Evolutionary conservation across 257 asterid species (phyloP).

Genomic region (Nicotiana obtusifolia): DNA sequence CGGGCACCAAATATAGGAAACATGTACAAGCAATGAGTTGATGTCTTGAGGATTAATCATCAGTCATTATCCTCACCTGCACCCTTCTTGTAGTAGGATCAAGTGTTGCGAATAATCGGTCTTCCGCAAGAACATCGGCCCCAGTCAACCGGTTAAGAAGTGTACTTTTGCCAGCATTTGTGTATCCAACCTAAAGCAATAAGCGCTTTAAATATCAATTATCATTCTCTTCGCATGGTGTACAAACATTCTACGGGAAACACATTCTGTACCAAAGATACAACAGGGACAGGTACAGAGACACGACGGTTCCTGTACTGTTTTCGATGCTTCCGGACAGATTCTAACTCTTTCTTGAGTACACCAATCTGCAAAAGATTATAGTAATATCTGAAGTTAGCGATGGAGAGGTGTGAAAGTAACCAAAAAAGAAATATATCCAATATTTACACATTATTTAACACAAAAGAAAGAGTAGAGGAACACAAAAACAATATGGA

Average conservation of each 20-base stretch:
- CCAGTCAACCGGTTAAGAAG: slow-evolving; percentile 84
- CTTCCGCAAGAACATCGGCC: slow-evolving; percentile 94
- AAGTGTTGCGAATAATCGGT: slow-evolving; percentile 86
- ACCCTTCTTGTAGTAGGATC: slow-evolving; percentile 99
- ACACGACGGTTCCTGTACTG: slow-evolving; percentile 77
- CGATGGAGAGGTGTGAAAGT: not conserved
- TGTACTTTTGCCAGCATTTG: slow-evolving; percentile 98
- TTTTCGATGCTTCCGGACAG: slow-evolving; percentile 95
- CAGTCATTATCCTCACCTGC: slow-evolving; percentile 46
- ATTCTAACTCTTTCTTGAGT: slow-evolving; percentile 88
- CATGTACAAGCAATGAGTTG: not conserved
- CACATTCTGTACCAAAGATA: slow-evolving; percentile 66
- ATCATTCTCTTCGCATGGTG: not conserved
- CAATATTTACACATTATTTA: not conserved
- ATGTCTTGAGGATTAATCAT: not conserved
- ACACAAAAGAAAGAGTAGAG: not conserved
- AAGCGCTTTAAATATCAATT: slow-evolving; percentile 1
- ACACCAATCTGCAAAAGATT: slow-evolving; percentile 49
- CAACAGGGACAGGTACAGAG: slow-evolving; percentile 87
- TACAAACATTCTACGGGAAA: not conserved
- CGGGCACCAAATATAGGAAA: not conserved
- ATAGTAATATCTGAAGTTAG: not conserved
- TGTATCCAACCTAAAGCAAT: slow-evolving; percentile 80
- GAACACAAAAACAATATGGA: not conserved
- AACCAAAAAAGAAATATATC: not conserved